Percentiles rank a stretch among this genome's conserved stretches.
These are phyloP conservation scores for Lodderomyces pseudojiufengensis DNA, from an alignment of 1,139 yeast genomes.

Conservation along the genomic window DNA sequence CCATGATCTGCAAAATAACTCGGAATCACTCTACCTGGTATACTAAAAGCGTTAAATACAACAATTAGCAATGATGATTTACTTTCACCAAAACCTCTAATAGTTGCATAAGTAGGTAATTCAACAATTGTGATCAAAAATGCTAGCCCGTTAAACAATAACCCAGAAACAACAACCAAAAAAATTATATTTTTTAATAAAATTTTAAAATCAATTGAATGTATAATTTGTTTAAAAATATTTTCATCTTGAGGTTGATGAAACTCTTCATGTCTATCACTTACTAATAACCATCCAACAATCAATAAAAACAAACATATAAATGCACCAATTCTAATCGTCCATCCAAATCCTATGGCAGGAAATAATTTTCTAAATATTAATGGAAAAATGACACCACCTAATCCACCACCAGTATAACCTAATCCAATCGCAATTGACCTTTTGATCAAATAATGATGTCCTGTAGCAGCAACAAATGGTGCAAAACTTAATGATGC, in stretches of 20 bases:
- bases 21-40: constrained; percentile 28
- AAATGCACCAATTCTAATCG: constrained; percentile 24
- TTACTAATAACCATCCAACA: constrained; percentile 17
- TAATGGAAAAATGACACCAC: constrained; percentile 27
- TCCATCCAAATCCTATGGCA: constrained; percentile 29
- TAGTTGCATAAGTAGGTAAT: constrained; percentile 28
- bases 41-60: constrained; percentile 27
- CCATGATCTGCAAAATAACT: constrained; percentile 27
- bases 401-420: constrained; percentile 29
- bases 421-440: constrained; percentile 25
- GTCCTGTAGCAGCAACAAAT: constrained; percentile 22
- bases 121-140: constrained; percentile 24
- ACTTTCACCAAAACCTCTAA: constrained; percentile 21
- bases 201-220: constrained; percentile 25
- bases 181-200: constrained; percentile 23
- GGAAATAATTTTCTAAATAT: constrained; percentile 21
- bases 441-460: constrained; percentile 21
- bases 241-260: constrained; percentile 8
- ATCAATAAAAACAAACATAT: constrained; percentile 17
- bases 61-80: constrained; percentile 23
- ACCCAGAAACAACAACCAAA: constrained; percentile 24
- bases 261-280: constrained; percentile 23
- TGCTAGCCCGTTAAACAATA: constrained; percentile 31
- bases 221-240: constrained; percentile 16
- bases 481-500: constrained; percentile 25